Conservation (phyloP, 441 rosid genomes). For the Jatropha podagrica region DNA sequence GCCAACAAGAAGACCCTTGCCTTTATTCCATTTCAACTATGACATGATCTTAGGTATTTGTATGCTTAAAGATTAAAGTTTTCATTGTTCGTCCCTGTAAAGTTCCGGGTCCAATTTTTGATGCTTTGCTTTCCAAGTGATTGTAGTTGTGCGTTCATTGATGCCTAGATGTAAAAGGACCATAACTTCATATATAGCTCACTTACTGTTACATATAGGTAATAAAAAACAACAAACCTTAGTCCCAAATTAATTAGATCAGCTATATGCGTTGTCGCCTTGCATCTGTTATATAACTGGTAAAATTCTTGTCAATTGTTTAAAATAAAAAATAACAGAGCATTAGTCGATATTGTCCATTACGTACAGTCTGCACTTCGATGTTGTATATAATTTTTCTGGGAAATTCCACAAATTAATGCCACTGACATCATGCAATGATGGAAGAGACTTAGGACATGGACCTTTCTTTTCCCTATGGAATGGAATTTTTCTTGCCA, state of each 20-base stretch:
- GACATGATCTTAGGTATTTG: neutral
- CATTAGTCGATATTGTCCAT: neutral
- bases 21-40: slow-evolving; percentile 7
- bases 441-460: neutral
- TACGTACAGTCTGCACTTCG: neutral
- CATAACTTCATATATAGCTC: too few relatives aligned
- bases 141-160: neutral
- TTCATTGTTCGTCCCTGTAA: neutral
- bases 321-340: too few relatives aligned
- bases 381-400: neutral
- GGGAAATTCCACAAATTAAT: neutral
- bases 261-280: too few relatives aligned
- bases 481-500: neutral
- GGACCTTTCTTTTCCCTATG: neutral
- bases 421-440: neutral
- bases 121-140: neutral
- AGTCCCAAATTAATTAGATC: too few relatives aligned
- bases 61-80: neutral
- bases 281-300: too few relatives aligned
- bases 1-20: neutral
- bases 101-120: neutral
- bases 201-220: too few relatives aligned
- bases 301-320: too few relatives aligned
- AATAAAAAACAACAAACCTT: too few relatives aligned
- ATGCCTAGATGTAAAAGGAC: neutral